Evolutionary conservation across 1,139 yeast genomes (phyloP).

Genomic region (Wickerhamomyces sp.): DNA sequence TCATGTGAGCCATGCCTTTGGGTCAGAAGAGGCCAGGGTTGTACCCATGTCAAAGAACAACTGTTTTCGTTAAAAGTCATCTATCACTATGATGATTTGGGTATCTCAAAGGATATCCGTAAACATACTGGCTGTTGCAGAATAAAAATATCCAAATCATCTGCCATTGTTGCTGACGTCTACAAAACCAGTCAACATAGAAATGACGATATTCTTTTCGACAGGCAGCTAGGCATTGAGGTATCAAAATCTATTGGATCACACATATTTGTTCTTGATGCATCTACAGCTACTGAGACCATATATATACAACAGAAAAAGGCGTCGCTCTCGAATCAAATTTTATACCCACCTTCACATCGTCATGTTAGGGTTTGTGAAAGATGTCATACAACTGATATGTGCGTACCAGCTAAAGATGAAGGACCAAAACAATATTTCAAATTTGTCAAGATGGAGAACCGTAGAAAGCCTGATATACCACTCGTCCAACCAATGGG

Average conservation of each 20-base stretch:
- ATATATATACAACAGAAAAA: too few species aligned
- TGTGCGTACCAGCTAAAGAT: not conserved
- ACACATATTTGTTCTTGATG: constrained; percentile 5
- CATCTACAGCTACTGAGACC: too few species aligned
- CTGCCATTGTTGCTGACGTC: constrained; percentile 4
- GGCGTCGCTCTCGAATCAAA: too few species aligned
- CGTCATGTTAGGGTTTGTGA: not conserved
- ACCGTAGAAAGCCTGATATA: not conserved
- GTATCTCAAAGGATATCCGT: not conserved
- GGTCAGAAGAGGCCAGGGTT: constrained; percentile 6
- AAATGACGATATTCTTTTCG: constrained; percentile 14
- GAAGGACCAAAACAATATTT: not conserved
- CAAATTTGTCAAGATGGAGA: not conserved
- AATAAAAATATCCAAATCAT: not conserved
- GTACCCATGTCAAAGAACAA: constrained; percentile 6
- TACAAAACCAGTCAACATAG: constrained; percentile 4
- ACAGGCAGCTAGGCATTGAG: constrained; percentile 9
- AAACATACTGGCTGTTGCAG: constrained; percentile 1
- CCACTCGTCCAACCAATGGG: not conserved
- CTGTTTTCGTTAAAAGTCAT: constrained; percentile 6
- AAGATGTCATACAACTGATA: not conserved
- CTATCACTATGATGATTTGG: not conserved
- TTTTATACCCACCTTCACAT: not conserved
- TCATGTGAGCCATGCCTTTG: constrained; percentile 9
- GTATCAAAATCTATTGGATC: constrained; percentile 7